These are phyloP conservation scores for Chlorencoelia australis DNA, from an alignment of 2,329 filamentous ascomycete species.

Conservation along the genomic window DNA sequence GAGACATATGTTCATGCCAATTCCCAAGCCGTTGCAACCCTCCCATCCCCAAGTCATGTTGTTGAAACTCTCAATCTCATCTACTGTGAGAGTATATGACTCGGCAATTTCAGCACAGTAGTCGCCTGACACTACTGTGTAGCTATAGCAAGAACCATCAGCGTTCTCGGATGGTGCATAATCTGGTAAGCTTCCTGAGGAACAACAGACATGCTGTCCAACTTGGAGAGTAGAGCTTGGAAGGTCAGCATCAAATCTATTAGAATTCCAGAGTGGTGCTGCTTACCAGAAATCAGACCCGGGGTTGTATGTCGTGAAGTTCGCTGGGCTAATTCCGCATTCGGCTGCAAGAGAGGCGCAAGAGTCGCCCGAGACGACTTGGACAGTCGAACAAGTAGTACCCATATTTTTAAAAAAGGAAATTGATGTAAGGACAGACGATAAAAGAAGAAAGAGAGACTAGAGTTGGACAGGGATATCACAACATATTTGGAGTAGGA, in stretches of 20 bases:
- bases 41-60: conserved; percentile 35
- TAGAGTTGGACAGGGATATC: too few species aligned
- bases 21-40: conserved; percentile 29
- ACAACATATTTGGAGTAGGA: too few species aligned
- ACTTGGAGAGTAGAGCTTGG: conserved; percentile 21
- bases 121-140: conserved; percentile 28
- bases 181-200: conserved; percentile 25
- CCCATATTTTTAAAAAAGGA: too few species aligned
- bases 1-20: conserved; percentile 30
- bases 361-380: conserved; percentile 29
- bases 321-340: conserved; percentile 30
- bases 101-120: conserved; percentile 28
- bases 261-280: background rate
- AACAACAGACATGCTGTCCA: conserved; percentile 28
- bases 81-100: conserved; percentile 23
- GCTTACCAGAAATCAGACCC: conserved; percentile 9
- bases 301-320: conserved; percentile 30
- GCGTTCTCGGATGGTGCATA: conserved; percentile 23
- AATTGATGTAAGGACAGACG: too few species aligned
- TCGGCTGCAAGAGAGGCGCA: conserved; percentile 30
- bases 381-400: conserved; percentile 26
- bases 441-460: too few species aligned
- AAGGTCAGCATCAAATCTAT: background rate
- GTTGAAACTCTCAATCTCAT: conserved; percentile 31
- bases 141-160: conserved; percentile 30